These are phyloP conservation scores for Flaveria ramosissima DNA, from an alignment of 129 eudicot genomes.

Conservation along the genomic window DNA sequence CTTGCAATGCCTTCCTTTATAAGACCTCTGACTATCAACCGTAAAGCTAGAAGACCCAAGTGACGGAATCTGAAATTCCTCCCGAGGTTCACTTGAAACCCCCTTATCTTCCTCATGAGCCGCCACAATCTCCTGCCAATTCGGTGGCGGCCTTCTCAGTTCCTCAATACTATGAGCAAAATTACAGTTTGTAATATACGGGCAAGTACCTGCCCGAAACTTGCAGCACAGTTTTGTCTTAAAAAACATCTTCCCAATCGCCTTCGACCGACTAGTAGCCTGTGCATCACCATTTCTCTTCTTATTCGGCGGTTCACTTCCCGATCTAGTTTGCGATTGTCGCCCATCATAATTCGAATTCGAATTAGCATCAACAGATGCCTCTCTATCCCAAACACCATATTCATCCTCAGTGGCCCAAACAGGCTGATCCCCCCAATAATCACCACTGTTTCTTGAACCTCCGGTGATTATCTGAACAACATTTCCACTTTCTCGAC, in stretches of 20 bases:
- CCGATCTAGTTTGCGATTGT: conserved; percentile 49
- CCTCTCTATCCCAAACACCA: conserved; percentile 56
- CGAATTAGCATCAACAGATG: conserved; percentile 45
- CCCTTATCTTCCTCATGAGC: conserved; percentile 79
- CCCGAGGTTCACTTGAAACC: conserved; percentile 69
- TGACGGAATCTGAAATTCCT: conserved; percentile 83
- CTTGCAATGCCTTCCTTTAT: conserved; percentile 91
- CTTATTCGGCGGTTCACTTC: conserved; percentile 71
- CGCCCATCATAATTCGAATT: conserved; percentile 60
- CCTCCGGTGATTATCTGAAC: conserved; percentile 60
- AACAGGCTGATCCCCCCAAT: conserved; percentile 77
- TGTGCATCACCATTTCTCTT: conserved; percentile 59
- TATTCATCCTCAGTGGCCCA: conserved; percentile 98
- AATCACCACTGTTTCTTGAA: conserved; percentile 47
- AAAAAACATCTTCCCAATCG: conserved; percentile 87
- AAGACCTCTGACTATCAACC: conserved; percentile 76
- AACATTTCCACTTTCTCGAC: conserved; percentile 65
- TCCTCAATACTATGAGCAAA: conserved; percentile 90
- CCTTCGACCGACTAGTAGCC: conserved; percentile 62
- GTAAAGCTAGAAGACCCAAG: conserved; percentile 55
- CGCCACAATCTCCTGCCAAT: conserved; percentile 97
- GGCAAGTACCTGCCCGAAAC: conserved; percentile 85
- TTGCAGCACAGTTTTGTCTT: conserved; percentile 90
- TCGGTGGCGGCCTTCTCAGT: conserved; percentile 83
- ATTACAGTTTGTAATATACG: conserved; percentile 82